Conservation (phyloP, 2,329 filamentous ascomycete genomes). For the Colletotrichum truncatum region DNA sequence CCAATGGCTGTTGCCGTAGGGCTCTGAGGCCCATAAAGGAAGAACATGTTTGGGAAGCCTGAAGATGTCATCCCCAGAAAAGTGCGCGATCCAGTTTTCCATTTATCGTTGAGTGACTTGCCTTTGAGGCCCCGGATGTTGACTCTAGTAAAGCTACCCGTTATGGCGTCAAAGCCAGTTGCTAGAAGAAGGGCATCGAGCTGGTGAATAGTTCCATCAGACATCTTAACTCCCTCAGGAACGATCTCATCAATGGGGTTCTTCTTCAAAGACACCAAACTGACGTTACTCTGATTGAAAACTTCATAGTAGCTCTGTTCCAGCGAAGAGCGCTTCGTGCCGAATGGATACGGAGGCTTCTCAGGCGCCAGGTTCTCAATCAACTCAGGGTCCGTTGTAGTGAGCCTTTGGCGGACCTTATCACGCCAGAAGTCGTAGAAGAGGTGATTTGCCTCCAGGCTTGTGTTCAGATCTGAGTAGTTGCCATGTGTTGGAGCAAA, state of each 20-base stretch:
- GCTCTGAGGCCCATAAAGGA: constrained; percentile 50
- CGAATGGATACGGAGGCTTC: background rate
- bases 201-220: constrained; percentile 22
- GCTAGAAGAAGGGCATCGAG: constrained; percentile 35
- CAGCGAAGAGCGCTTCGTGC: constrained; percentile 49
- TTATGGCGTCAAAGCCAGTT: constrained; percentile 51
- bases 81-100: background rate
- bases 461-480: background rate
- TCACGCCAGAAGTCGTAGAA: constrained; percentile 5
- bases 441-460: background rate
- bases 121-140: constrained; percentile 45
- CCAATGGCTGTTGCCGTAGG: constrained; percentile 50
- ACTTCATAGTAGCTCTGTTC: constrained; percentile 55
- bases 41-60: constrained; percentile 58
- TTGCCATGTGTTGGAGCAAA: background rate
- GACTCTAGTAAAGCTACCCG: constrained; percentile 49
- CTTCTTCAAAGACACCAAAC: constrained; percentile 47
- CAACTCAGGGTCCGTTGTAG: background rate
- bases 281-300: constrained; percentile 50
- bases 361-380: background rate
- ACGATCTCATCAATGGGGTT: constrained; percentile 9
- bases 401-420: background rate
- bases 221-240: background rate
- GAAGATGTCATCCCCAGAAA: constrained; percentile 48
- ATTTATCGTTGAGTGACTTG: background rate